A percentile compares a stretch with the other conserved stretches of the same genome.
These are phyloP conservation scores for Naumovozyma dairenensis DNA, from an alignment of 805 yeast species.

Conservation along the genomic window DNA sequence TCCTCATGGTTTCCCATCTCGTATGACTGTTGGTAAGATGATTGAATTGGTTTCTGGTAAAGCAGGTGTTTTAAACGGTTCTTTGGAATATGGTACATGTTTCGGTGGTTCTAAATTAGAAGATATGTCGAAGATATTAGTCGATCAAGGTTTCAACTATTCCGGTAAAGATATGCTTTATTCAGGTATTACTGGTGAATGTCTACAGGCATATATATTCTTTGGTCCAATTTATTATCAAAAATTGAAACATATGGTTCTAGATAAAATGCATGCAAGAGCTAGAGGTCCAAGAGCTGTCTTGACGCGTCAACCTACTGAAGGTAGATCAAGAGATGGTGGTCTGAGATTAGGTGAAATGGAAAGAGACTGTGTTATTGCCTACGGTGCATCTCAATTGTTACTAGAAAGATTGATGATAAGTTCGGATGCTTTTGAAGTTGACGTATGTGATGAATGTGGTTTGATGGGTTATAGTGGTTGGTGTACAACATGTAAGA, in stretches of 20 bases:
- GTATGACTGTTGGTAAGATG: constrained; percentile 99
- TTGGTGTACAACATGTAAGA: constrained; percentile 96
- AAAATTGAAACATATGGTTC: constrained; percentile 95
- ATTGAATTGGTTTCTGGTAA: constrained; percentile 92
- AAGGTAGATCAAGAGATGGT: constrained; percentile 98
- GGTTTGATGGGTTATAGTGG: constrained; percentile 96
- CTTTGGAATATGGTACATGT: constrained; percentile 92
- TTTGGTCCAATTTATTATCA: constrained; percentile 98
- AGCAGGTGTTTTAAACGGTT: constrained; percentile 91
- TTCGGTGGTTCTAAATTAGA: constrained; percentile 96
- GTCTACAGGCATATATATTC: constrained; percentile 93
- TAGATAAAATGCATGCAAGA: constrained; percentile 99
- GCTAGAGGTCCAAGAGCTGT: constrained; percentile 99
- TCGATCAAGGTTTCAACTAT: constrained; percentile 85
- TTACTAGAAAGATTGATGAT: constrained; percentile 90
- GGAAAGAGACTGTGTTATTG: constrained; percentile 99
- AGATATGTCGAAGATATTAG: constrained; percentile 85
- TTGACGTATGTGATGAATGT: constrained; percentile 86
- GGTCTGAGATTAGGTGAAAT: constrained; percentile 97
- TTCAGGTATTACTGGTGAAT: constrained; percentile 95
- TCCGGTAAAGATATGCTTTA: constrained; percentile 97
- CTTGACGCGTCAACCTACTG: constrained; percentile 95
- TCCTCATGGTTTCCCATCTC: constrained; percentile 99
- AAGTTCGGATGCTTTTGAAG: constrained; percentile 96
- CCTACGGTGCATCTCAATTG: constrained; percentile 95